A percentile compares a stretch with the other conserved stretches of the same genome.
These are phyloP conservation scores for Volvariella volvacea DNA, from an alignment of 1,284 basidiomycete species.

Conservation along the genomic window DNA sequence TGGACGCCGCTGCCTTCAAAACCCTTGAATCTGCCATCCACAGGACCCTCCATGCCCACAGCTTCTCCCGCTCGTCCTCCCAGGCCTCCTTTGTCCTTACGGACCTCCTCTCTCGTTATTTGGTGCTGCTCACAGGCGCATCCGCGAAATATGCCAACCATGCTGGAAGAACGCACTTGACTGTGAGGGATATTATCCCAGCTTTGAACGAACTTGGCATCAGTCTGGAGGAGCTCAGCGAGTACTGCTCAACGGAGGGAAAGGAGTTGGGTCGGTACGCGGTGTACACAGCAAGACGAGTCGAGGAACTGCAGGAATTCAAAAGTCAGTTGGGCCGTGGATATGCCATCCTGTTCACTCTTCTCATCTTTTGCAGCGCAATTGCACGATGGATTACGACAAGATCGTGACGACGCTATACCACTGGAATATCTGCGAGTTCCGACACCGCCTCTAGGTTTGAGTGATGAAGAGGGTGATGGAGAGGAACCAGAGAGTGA, in stretches of 20 bases:
- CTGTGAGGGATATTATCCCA: conserved; percentile 49
- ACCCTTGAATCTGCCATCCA: conserved; percentile 61
- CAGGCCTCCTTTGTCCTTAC: conserved; percentile 64
- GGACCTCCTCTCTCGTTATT: conserved; percentile 66
- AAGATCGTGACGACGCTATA: conserved; percentile 48
- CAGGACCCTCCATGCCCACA: conserved; percentile 67
- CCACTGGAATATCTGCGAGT: conserved; percentile 46
- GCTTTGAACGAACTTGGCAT: conserved; percentile 70
- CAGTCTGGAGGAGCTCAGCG: conserved; percentile 57
- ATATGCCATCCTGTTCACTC: conserved; percentile 8
- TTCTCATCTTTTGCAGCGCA: conserved; percentile 39
- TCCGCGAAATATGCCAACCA: conserved; percentile 68
- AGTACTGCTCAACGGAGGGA: conserved; percentile 57
- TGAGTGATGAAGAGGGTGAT: conserved; percentile 30
- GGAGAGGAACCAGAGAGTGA: conserved; percentile 28
- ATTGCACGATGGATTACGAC: conserved; percentile 49
- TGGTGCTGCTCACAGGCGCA: conserved; percentile 53
- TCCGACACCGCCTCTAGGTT: conserved; percentile 21
- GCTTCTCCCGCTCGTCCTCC: conserved; percentile 65
- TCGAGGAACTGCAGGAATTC: conserved; percentile 66
- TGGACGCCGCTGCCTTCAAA: conserved; percentile 37
- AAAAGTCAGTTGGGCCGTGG: conserved; percentile 44
- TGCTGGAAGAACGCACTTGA: conserved; percentile 52
- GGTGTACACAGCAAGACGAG: conserved; percentile 48
- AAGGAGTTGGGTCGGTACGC: conserved; percentile 62